Evolutionary conservation across 2,329 filamentous ascomycete species (phyloP), one percentile per base, ranked within the genome.

Genomic region (Grosmannia huntii): DNA sequence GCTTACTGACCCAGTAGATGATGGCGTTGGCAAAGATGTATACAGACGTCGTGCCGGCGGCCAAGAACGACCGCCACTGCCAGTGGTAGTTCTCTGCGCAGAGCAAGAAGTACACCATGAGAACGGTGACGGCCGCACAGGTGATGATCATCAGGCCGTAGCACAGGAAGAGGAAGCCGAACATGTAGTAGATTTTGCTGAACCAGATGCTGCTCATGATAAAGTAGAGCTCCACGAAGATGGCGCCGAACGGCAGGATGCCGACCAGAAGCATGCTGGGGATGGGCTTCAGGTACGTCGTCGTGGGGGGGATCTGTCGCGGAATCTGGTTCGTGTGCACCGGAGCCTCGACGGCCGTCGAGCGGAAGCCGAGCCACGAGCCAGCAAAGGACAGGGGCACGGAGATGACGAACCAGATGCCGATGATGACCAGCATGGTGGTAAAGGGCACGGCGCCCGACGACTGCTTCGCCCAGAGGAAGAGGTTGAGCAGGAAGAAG

Each of bases 161-260:
- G 78, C 91, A 96, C 59, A 99, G 81, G 78, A 99, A 99, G 41
- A 99, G 77, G 79, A 99, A 99, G 25, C 94, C 94, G 67, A 99
- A 99, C 94, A 99, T 99, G 80, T 99, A 99, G 79, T 99, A 99
- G 64, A 99, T 94, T 73, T 94, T 90, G 76, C 86, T 92, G 73
- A 95, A 96, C 94, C 94, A 99, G 69, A 99, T 92, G 28, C 89
- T 95, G 74, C 86, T 95, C 89, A 99, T 95, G 76, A 99, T 96
- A 73, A 97, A 97, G 79, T 96, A 97, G 2, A 99, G 84, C 75
- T 99, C 94, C 53, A 97, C 91, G 64, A 97, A 96, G 69, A 99
- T 97, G 62, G 94, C 92, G 53, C 89, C 90, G 67, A 99, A 99
- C 0, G 94, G 94, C 28, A 97, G 79, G 55, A 97, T 85, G 56